Evolutionary conservation across 23 red algal genomes (phyloP), one percentile per base, ranked within the genome.

Genomic region (Pyropia haitanensis): DNA sequence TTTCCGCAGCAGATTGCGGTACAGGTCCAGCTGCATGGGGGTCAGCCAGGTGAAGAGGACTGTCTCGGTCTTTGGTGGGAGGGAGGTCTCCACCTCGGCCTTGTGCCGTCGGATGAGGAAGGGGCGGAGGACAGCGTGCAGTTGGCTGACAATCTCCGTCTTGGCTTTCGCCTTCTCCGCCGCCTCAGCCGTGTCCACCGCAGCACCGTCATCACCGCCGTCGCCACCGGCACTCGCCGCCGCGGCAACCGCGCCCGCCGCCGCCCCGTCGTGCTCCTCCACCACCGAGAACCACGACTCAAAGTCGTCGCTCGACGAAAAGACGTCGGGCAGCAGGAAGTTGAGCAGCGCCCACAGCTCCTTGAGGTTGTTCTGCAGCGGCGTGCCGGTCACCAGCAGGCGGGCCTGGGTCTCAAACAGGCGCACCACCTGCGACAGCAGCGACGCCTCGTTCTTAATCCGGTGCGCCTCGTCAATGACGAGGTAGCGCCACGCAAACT

Each of bases 391-490:
- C 66, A 98, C 88, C 9, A 98, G 72, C 27, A 98, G 56, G 0
- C 94, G 61, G 27, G 77, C 53, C 58, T 98, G 86, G 22, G 86
- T 80, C 18, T 67, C 85, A 26, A 90, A 91, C 65, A 91, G 61
- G 28, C 94, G 94, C 28, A 98, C 94, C 18, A 98, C 87, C 58
- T 91, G 85, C 4, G 84, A 86, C 27, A 98, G 80, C 6, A 87
- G 54, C 4, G 75, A 81, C 48, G 88, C 86, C 63, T 98, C 94
- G 49, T 98, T 98, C 72, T 98, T 98, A 31, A 98, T 98, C 7
- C 94, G 82, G 65, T 98, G 94, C 32, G 94, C 94, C 56, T 98
- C 94, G 66, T 98, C 94, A 64, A 98, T 98, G 58, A 98, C 87
- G 27, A 98, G 73, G 54, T 91, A 98, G n/a, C 87, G 86, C 94